Evolutionary conservation across 257 asterid genomes (phyloP).

Genomic region (Nicotiana knightiana): DNA sequence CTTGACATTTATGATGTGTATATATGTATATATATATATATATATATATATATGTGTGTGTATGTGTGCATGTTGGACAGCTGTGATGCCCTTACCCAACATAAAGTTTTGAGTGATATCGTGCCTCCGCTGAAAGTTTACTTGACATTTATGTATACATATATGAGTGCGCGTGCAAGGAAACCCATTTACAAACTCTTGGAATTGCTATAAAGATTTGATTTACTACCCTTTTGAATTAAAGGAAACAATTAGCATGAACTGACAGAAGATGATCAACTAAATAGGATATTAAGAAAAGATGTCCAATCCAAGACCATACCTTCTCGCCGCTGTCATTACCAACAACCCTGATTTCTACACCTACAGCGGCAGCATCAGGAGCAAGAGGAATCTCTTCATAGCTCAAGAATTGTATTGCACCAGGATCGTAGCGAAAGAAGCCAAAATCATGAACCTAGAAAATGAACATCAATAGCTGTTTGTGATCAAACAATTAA

Average conservation of each 20-base stretch:
- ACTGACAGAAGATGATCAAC: neutral
- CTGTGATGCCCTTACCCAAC: neutral
- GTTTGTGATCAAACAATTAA: neutral
- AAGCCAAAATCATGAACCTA: conserved; percentile 99
- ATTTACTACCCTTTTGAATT: neutral
- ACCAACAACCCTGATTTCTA: conserved; percentile 96
- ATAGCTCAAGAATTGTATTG: conserved; percentile 83
- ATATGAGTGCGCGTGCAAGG: neutral
- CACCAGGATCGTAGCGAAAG: conserved; percentile 82
- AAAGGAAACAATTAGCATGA: neutral
- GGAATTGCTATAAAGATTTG: neutral
- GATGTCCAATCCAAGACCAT: conserved; percentile 13
- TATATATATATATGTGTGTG: neutral
- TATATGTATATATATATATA: too few relatives aligned
- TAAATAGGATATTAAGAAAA: neutral
- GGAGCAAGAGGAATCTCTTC: conserved; percentile 98
- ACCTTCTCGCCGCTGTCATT: conserved; percentile 99
- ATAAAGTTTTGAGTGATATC: neutral
- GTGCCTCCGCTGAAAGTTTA: neutral
- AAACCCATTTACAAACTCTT: neutral
- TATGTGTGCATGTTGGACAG: neutral
- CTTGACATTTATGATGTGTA: neutral
- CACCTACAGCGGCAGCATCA: conserved; percentile 93
- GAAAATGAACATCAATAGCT: conserved; percentile 7
- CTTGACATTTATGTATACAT: neutral